Percentiles rank a stretch among this genome's conserved stretches.
Evolutionary conservation across 176 grass and related monocot species (phyloP).

Genomic region (Sorghum bicolor): DNA sequence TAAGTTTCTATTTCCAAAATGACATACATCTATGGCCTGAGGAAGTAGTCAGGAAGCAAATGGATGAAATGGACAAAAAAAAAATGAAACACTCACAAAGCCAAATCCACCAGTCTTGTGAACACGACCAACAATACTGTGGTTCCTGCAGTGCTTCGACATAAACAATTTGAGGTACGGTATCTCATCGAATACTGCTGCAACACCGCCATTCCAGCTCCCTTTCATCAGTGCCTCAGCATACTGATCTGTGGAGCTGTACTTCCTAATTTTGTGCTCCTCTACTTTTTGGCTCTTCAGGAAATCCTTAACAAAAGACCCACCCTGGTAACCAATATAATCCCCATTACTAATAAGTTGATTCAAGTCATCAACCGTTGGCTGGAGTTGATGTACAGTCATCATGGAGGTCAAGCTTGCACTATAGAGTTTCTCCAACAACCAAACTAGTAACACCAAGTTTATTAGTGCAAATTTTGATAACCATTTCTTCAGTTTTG

Average conservation of each 20-base stretch:
- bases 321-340: conserved; percentile 40
- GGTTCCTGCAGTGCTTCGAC: conserved; percentile 31
- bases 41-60: not conserved
- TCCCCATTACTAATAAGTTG: conserved; percentile 27
- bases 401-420: conserved; percentile 52
- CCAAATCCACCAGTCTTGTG: conserved; percentile 50
- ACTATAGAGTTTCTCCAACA: conserved; percentile 41
- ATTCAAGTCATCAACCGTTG: conserved; percentile 22
- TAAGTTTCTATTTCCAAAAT: not conserved
- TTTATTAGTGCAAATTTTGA: conserved; percentile 35
- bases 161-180: conserved; percentile 50
- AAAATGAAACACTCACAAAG: conserved; percentile 34
- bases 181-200: conserved; percentile 50
- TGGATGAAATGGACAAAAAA: not conserved
- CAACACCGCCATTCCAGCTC: conserved; percentile 21
- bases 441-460: conserved; percentile 41
- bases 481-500: conserved; percentile 22
- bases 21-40: not conserved
- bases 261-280: conserved; percentile 7
- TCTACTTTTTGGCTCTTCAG: conserved; percentile 21
- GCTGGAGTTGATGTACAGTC: conserved; percentile 31
- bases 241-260: conserved; percentile 30
- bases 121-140: conserved; percentile 28
- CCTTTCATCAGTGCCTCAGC: conserved; percentile 34
- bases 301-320: conserved; percentile 37